Evolutionary conservation across 2,329 filamentous ascomycete species (phyloP).

Genomic region (Botrytis paeoniae): DNA sequence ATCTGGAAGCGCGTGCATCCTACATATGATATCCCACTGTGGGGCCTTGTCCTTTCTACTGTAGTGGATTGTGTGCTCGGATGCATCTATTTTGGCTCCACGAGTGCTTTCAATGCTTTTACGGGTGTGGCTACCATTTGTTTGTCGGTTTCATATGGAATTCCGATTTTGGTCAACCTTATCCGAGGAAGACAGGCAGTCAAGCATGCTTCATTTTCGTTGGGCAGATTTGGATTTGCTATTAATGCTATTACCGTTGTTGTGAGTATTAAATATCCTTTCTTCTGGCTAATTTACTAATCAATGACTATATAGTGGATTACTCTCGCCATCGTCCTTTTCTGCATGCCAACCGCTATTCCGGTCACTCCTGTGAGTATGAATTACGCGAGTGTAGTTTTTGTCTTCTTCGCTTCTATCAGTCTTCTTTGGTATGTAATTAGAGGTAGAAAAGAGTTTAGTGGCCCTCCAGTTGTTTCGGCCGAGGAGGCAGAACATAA

Average conservation of each 20-base stretch:
- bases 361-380: constrained; percentile 55
- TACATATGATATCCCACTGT: constrained; percentile 66
- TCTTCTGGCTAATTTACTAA: background rate
- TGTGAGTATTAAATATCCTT: background rate
- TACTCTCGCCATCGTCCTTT: constrained; percentile 64
- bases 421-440: constrained; percentile 62
- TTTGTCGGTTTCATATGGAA: constrained; percentile 69
- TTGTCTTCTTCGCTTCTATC: constrained; percentile 59
- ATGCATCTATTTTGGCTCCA: constrained; percentile 75
- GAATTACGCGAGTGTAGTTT: constrained; percentile 67
- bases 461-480: constrained; percentile 46
- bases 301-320: constrained; percentile 53
- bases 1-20: constrained; percentile 65
- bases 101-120: constrained; percentile 75
- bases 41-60: constrained; percentile 66
- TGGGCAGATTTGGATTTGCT: constrained; percentile 64
- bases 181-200: constrained; percentile 64
- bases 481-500: constrained; percentile 31
- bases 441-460: constrained; percentile 62
- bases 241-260: constrained; percentile 67
- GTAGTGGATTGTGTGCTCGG: constrained; percentile 68
- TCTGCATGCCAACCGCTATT: constrained; percentile 69
- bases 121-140: constrained; percentile 79
- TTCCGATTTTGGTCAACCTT: constrained; percentile 71
- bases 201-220: constrained; percentile 62